phyloP scores from a whole-genome alignment of 208 protist genomes.

The Blastocrithidia nonstop region DNA sequence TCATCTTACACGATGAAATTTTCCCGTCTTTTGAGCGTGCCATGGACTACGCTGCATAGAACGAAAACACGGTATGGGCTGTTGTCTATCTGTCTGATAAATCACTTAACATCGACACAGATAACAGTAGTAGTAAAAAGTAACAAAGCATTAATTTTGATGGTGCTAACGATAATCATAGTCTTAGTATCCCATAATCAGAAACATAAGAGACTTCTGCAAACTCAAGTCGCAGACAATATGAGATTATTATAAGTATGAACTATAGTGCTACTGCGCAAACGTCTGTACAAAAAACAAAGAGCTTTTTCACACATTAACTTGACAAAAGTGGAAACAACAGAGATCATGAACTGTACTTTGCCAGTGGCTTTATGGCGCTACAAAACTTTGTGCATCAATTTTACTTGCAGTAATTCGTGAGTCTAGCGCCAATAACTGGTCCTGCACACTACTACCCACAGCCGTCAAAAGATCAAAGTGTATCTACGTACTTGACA shows the following conservation, averaged over 20 bases:
- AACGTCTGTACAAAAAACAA: constrained; percentile 20
- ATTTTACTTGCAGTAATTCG: constrained; percentile 23
- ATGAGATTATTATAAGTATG: constrained; percentile 59
- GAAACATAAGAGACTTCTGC: too few relatives aligned
- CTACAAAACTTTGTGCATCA: constrained; percentile 56
- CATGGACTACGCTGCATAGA: constrained; percentile 21
- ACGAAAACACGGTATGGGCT: constrained; percentile 54
- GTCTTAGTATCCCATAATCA: too few relatives aligned
- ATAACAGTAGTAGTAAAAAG: constrained; percentile 3
- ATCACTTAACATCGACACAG: constrained; percentile 5
- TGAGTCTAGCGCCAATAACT: constrained; percentile 6
- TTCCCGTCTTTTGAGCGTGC: constrained; percentile 29
- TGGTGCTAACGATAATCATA: too few relatives aligned
- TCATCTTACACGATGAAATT: constrained; percentile 20
- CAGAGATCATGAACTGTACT: constrained; percentile 44
- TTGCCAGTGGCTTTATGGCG: constrained; percentile 62
- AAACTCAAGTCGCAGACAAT: neutral
- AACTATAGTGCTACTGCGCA: constrained; percentile 69
- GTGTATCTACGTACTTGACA: constrained; percentile 2
- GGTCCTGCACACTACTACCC: neutral
- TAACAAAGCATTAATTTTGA: too few relatives aligned
- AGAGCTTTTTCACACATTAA: constrained; percentile 19
- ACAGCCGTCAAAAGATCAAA: neutral
- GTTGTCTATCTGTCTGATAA: constrained; percentile 30
- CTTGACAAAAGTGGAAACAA: constrained; percentile 11